Base-by-base conservation (phyloP, 331 rosid genomes). In the Ulmus americana region DNA sequence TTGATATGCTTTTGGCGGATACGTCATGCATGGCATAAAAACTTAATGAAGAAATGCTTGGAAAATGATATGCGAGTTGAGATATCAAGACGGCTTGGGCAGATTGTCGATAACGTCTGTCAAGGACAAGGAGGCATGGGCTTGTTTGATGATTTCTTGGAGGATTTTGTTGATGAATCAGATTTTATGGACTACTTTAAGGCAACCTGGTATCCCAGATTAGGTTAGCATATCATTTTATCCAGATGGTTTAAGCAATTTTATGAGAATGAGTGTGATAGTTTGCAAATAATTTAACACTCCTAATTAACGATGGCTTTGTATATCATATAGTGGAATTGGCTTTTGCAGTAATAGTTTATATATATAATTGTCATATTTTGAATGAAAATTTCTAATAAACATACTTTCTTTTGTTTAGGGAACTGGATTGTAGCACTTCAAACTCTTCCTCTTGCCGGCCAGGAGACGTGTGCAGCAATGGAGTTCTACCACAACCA, bases 1-100 rank as follows among this genome's bases (percentile, higher is more conserved):
- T 63, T 92, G 78, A 55, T 89, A 72, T 76, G 88, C 83, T 81
- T 89, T 65, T 89, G 98, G 98, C 82, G 97, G 45, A 83, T 89
- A 61, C 94, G 95, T 28, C 96, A 88, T 80, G 77, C 81, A 45
- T 92, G 96, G 96, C 95, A 92, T 77, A 92, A 86, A 67, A 88
- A 80, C 80, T 45, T 92, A 55, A 54, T 80, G 69, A 85, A 81
- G 72, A 83, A 79, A 74, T 76, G 80, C 71, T 64, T 49, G 69
- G 82, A 80, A 60, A 74, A 72, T 75, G 84, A 49, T 57, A 85
- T 77, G 83, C 95, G 59, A 72, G 82, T 80, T 47, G 79, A 90
- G 82, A 77, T 92, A 69, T 82, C 87, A 47, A 79, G 56, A 70
- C 75, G 67, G 59, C 90, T 92, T 73, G 94, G 80, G 59, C 72